Base-by-base conservation (phyloP, 2,329 filamentous ascomycete genomes). In the Cercospora brassicicola region DNA sequence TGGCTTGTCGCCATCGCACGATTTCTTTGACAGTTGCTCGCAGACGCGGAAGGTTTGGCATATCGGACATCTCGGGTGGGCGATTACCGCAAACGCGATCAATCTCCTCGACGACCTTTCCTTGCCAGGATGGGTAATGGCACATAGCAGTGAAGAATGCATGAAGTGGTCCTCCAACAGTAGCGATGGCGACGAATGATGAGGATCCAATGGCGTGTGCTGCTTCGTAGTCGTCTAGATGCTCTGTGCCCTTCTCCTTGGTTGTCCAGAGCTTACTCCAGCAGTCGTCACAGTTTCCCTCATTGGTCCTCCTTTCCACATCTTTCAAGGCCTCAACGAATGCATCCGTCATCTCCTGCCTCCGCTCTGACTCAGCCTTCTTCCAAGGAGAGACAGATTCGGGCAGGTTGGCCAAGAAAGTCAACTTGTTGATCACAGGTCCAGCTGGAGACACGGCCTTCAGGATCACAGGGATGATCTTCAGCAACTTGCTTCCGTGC, bases 11-110 rank as follows among this genome's bases (percentile, higher is more conserved):
- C 78, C 78, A 79, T 42, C 78, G 73, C 2, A 79, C 65, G 11
- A 75, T 72, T 59, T 80, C 78, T 68, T 78, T 79, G 62, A 78
- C 73, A 42, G 74, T 76, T 15, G 77, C 75, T 36, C 76, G 74
- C 11, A 79, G 72, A 28, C 71, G 71, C 5, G 77, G 77, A n/a
- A 79, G 69, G 10, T 76, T 71, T 8, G 74, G 73, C 63, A 78
- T 72, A 65, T 79, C 78, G 6, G 72, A 71, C 59, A 75, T 70
- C 6, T 66, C 62, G 0, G 78, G 78, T 31, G 76, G 67, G 6
- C 76, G 74, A 53, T 77, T 71, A 13, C 75, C 75, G 65, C 76
- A 77, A 33, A 78, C 75, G 20, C 74, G 69, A 59, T 78, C 76
- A 59, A 78, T 70, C 64, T 78, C 77, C 33, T 76, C 74, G 15